phyloP scores from a whole-genome alignment of 805 yeast species.

The Candida fluviatilis region DNA sequence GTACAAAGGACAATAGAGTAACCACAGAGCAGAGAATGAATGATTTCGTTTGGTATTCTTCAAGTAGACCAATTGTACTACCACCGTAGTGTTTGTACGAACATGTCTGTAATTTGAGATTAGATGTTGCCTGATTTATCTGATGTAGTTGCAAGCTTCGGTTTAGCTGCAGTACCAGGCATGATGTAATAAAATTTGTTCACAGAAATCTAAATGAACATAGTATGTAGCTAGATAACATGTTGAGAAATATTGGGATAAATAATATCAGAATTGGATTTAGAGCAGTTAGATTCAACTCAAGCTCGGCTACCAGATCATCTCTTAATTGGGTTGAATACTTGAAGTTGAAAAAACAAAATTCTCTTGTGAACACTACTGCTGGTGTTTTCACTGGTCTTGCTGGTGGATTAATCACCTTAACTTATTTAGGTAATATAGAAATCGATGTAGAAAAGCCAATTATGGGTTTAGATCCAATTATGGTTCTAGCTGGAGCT shows the following conservation, averaged over 20 bases:
- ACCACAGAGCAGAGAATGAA: no score
- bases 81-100: no score
- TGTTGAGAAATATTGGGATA: conserved; percentile 4
- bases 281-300: conserved; percentile 16
- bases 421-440: conserved; percentile 71
- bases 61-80: no score
- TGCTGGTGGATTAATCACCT: conserved; percentile 61
- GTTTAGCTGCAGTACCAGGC: not conserved
- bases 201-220: not conserved
- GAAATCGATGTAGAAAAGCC: conserved; percentile 86
- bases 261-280: not conserved
- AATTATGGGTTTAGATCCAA: conserved; percentile 86
- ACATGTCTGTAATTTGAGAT: no score
- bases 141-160: no score
- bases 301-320: conserved; percentile 11
- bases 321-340: conserved; percentile 74
- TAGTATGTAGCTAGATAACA: not conserved
- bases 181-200: not conserved
- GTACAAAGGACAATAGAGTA: no score
- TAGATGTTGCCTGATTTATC: no score
- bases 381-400: conserved; percentile 68
- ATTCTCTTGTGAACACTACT: conserved; percentile 62
- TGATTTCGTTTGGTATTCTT: no score
- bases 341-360: conserved; percentile 68
- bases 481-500: conserved; percentile 72